These are phyloP conservation scores for Sphaerobolus stellatus DNA, from an alignment of 1,284 basidiomycete genomes.

Conservation along the genomic window DNA sequence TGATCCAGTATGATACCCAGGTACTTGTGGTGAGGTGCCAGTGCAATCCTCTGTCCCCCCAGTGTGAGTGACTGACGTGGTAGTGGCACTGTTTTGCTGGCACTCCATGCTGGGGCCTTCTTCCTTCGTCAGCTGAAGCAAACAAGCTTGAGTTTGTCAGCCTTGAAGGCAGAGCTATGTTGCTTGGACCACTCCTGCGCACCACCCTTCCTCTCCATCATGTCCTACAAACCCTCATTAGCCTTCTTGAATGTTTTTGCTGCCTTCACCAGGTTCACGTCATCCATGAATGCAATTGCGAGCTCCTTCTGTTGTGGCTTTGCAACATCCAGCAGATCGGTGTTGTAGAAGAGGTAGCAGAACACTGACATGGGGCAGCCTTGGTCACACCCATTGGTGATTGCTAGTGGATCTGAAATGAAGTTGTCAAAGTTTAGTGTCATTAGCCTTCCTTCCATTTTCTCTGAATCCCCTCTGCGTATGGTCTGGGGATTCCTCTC, in stretches of 20 bases:
- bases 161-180: not conserved
- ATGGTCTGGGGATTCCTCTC: not conserved
- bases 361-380: slow-evolving; percentile 12
- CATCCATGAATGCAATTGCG: not conserved
- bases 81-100: not conserved
- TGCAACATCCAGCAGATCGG: slow-evolving; percentile 3
- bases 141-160: not conserved
- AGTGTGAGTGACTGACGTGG: not conserved
- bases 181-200: not conserved
- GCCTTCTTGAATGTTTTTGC: not conserved
- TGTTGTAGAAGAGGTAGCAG: slow-evolving; percentile 10
- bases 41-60: not conserved
- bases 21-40: not conserved
- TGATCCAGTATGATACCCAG: not conserved
- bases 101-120: not conserved
- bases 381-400: slow-evolving; percentile 5
- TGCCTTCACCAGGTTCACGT: not conserved
- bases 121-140: not conserved
- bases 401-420: not conserved
- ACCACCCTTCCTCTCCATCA: not conserved
- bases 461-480: not conserved
- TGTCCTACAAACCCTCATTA: not conserved
- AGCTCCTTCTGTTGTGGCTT: not conserved
- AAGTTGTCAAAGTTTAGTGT: slow-evolving; percentile 6
- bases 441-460: not conserved